Base-by-base conservation (phyloP, 202 grass and related monocot genomes). In the Carex arenaria region DNA sequence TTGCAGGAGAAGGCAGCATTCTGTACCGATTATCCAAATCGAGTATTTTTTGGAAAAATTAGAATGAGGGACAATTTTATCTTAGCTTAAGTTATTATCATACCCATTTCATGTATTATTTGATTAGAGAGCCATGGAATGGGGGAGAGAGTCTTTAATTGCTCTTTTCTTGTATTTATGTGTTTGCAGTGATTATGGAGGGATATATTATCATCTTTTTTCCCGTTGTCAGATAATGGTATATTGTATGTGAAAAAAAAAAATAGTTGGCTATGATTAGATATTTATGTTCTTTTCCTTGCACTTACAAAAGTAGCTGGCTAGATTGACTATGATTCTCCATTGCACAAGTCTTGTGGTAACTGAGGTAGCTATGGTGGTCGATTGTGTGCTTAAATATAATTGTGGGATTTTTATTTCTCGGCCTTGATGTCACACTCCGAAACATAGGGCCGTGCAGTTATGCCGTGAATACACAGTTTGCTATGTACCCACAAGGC, bases 141-240 rank as follows among this genome's bases (percentile, higher is more conserved):
- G 49, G 23, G 26, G 23, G 71, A 74, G 22, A 14, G 22, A 17
- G 3, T 43, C 53, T 28, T 66, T 63, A 51, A 5, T 82, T 63
- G 43, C 13, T 20, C 40, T 82, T 82, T 45, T 63, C 61, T 67
- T 65, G 61, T 67, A 42, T 67, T 49, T 67, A 65, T 8, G 79
- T 82, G 38, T 52, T 66, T 53, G 63, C 63, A 51, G 61, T 82
- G 23, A 52, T 66, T 45, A 30, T 67, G 8, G 47, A 55, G 61
- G 42, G 62, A 82, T 67, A 43, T 67, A 20, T 52, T 67, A 45
- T 82, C 63, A 51, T 81, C 6, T 6, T 75, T 75, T 55, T 55
- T 55, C 26, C 49, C 14, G 15, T 53, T 75, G 47, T 47, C 13
- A 12, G 28, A 54, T 75, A 55, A 51, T 74, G 47, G 13, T 54